Evolutionary conservation across 495 filamentous ascomycete genomes (phyloP), one percentile per base, ranked within the genome.

Genomic region (Friedmanniomyces simplex): DNA sequence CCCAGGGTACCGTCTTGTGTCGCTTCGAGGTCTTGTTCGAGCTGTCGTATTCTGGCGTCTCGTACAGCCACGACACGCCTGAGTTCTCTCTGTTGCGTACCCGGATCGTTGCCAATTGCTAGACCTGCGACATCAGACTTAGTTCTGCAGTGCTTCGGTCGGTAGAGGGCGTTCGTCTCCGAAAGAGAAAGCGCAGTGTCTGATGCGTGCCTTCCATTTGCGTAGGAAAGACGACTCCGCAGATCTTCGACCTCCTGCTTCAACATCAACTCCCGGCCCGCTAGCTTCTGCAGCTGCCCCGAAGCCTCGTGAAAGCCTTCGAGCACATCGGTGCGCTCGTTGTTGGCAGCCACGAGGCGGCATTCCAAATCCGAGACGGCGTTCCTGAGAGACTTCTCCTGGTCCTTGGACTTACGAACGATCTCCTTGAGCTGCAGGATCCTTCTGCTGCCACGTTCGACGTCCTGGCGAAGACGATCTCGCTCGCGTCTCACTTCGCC

Each of bases 271-370:
- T 62, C 39, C 1, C 32, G 22, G 14, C 16, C 21, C 10, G n/a
- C 24, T 18, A 64, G 34, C 37, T 43, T 43, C 21, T 28, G 55
- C 14, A 61, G 20, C 28, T 54, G 20, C 20, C 50, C 45, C 18
- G 51, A 57, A 28, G 55, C 58, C 21, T 58, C 62, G 34, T 61
- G 58, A 26, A 54, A 58, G 22, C 59, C 62, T 52, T 64, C 62
- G 8, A 64, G 62, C 0, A 61, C 50, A 41, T 64, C 62, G 20
- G 42, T 58, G 18, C 59, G 58, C 46, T 61, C 54, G 41, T 57
- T 61, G 45, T 64, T 64, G 22, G 62, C 53, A 16, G 30, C 39
- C 37, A 58, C 54, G 5, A 64, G 48, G 21, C 62, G 58, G 10
- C 37, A 53, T 34, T 64, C 54, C 6, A 64, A 51, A 21, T 57